Evolutionary conservation across 805 yeast species (phyloP).

Genomic region (Kurtzmaniella fragi): DNA sequence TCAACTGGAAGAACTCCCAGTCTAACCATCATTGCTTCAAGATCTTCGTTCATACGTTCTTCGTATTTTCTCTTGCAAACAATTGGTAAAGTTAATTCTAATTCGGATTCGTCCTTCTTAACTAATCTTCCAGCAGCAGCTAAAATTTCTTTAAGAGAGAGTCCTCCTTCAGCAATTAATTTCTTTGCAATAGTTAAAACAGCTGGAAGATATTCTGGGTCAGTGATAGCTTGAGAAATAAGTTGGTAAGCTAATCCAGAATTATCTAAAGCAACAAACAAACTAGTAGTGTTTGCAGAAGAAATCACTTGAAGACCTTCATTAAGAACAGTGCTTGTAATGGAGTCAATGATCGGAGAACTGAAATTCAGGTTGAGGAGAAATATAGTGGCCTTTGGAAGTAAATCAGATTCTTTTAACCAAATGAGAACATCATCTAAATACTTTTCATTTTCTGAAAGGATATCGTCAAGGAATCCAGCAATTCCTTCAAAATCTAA

Average conservation of each 20-base stretch:
- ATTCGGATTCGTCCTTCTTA: constrained; percentile 2
- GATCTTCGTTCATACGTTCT: not conserved
- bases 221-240: constrained; percentile 18
- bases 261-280: constrained; percentile 24
- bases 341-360: constrained; percentile 5
- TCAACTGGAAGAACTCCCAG: constrained; percentile 2
- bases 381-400: constrained; percentile 18
- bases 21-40: constrained; percentile 5
- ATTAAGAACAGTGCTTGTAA: constrained; percentile 13
- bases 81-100: constrained; percentile 1
- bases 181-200: constrained; percentile 15
- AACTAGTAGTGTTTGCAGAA: constrained; percentile 17
- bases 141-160: constrained; percentile 8
- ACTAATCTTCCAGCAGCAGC: constrained; percentile 4
- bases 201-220: constrained; percentile 19
- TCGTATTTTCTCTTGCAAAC: not conserved
- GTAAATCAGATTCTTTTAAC: constrained; percentile 17
- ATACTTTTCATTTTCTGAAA: constrained; percentile 16
- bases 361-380: constrained; percentile 20
- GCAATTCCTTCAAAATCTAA: constrained; percentile 22
- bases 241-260: constrained; percentile 25
- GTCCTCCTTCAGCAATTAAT: constrained; percentile 13
- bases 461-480: constrained; percentile 21
- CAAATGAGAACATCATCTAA: constrained; percentile 19
- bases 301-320: constrained; percentile 11